Evolutionary conservation across 164 flowering plant genomes (phyloP), one percentile per base, ranked within the genome.

Genomic region (Stephania yunnanensis): DNA sequence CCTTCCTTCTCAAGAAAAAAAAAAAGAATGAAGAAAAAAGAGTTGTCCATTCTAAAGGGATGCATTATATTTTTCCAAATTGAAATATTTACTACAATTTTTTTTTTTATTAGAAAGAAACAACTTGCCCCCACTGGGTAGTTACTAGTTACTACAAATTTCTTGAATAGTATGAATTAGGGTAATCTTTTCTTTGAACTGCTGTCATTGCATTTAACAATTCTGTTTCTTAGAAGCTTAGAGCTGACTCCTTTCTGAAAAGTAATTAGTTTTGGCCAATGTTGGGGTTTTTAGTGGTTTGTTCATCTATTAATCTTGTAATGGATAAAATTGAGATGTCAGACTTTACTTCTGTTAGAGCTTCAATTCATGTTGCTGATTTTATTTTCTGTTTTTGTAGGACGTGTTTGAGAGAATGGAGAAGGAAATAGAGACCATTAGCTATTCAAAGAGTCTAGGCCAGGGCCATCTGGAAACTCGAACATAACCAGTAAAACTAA

Each of bases 331-430:
- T 8, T 8, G 72, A n/a, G 20, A 44, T 71, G 2, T 22, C 31
- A 10, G 11, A 50, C 55, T 50, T 67, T 67, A 46, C 31, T 74
- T 48, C 46, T 31, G 10, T 29, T 76, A 73, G 5, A 76, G 31
- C 58, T 77, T 75, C 79, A 48, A 78, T 87, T 79, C 72, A 74
- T 79, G 55, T 44, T 73, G 15, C 53, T 69, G 13, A 65, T 78
- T 36, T 46, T 61, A 25, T 72, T 73, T 58, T 50, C 80, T 45
- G 22, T 55, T 55, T 80, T 74, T 46, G 13, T 72, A 95, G 99
- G 89, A 85, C 82, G 70, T 93, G 25, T 91, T 86, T 80, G 88
- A 84, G 75, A 85, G 78, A 19, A 25, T 93, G 80, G 94, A 89
- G 73, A 91, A 87, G 77, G 93, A 92, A 80, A 77, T 82, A 83